Base-by-base conservation (phyloP, 345 rosid genomes). In the Leavenworthia alabamica region DNA sequence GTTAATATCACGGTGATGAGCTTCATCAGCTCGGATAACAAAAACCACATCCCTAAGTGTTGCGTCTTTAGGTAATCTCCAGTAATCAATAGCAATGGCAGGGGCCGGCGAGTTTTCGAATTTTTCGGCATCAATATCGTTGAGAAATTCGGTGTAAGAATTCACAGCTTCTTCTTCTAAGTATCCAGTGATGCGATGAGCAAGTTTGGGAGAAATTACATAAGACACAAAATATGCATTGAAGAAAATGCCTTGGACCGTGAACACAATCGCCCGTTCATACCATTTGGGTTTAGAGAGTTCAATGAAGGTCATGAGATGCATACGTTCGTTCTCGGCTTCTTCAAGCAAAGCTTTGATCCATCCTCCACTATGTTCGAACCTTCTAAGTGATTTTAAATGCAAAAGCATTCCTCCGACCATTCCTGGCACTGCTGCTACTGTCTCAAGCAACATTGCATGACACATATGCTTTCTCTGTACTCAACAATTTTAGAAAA, bases 341-440 rank as follows among this genome's bases (percentile, higher is more conserved):
- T 83, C 89, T 65, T 83, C 89, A 0, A 83, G 55, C 48, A 81
- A 74, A 0, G 86, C 86, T 68, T 81, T 83, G 41, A 83, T 83
- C 89, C 89, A 79, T 8, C 86, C 89, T 0, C 89, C 84, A 33
- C 86, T 81, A 8, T 81, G 89, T 56, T 83, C 82, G 56, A 81
- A 81, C 22, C 80, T 35, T 28, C 86, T 61, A 12, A 83, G 77
- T 11, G 89, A 83, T 57, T 83, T 83, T 64, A 72, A 76, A 48
- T 81, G 86, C 58, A 81, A 53, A 8, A 81, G 81, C 89, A 83
- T 81, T 11, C 89, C 86, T 39, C 89, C 86, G 1, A 81, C 86
- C 89, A 83, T 83, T 8, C 89, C 86, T 0, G 86, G 84, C 0
- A 83, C 89, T 0, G 82, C 89, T 0, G 82, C 89, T 16, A 83